phyloP scores from a whole-genome alignment of 441 rosid genomes.

The Pelargonium cotyledonis region DNA sequence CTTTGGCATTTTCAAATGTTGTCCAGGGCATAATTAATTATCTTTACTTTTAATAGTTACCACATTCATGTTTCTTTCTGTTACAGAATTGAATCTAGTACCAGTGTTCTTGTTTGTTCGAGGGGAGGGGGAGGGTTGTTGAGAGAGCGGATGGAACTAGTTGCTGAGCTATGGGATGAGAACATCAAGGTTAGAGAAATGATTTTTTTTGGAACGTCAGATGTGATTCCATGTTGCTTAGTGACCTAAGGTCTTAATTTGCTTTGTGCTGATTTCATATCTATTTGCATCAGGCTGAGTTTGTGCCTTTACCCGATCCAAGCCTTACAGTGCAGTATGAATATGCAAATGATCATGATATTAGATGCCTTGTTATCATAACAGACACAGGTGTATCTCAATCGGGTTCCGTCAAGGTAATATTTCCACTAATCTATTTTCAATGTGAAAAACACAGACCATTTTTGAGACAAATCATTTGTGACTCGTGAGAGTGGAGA shows the following conservation, averaged over 20 bases:
- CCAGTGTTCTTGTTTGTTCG: slow-evolving; percentile 82
- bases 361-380: slow-evolving; percentile 77
- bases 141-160: slow-evolving; percentile 87
- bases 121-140: slow-evolving; percentile 96
- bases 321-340: slow-evolving; percentile 95
- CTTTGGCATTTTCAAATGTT: background rate
- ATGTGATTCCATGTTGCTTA: slow-evolving; percentile 6
- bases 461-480: too few species aligned
- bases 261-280: slow-evolving; percentile 22
- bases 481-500: too few species aligned
- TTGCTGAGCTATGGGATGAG: slow-evolving; percentile 78
- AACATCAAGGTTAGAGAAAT: slow-evolving; percentile 60
- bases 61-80: slow-evolving; percentile 3
- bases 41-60: background rate
- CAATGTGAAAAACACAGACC: too few species aligned
- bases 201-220: background rate
- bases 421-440: slow-evolving; percentile 1
- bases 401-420: slow-evolving; percentile 68
- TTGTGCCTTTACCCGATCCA: slow-evolving; percentile 85
- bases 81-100: slow-evolving; percentile 57
- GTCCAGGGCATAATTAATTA: too few species aligned
- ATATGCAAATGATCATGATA: slow-evolving; percentile 88
- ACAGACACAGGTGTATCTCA: slow-evolving; percentile 72
- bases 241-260: slow-evolving; percentile 11
- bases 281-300: slow-evolving; percentile 56